Conservation (phyloP, 495 filamentous ascomycete species). For the Beverwykella pulmonaria region DNA sequence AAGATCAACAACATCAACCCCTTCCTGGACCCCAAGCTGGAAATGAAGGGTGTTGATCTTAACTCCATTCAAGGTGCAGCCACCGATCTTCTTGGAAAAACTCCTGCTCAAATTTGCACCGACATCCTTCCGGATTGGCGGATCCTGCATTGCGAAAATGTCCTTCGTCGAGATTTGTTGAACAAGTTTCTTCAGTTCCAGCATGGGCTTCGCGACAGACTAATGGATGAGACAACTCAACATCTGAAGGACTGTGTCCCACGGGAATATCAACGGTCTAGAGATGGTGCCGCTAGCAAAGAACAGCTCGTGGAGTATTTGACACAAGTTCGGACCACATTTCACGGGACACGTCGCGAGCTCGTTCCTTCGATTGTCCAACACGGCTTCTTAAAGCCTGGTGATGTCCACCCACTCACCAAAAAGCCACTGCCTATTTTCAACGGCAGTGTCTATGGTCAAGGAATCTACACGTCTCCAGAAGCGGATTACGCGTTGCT, state of each 20-base stretch:
- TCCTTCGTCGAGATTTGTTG: constrained; percentile 45
- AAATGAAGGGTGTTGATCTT: constrained; percentile 16
- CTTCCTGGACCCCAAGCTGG: constrained; percentile 11
- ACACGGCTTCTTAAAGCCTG: constrained; percentile 49
- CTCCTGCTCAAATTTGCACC: constrained; percentile 45
- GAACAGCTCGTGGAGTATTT: constrained; percentile 44
- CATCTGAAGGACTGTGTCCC: constrained; percentile 33
- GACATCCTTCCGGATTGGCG: constrained; percentile 41
- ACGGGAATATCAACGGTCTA: background rate
- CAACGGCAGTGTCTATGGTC: constrained; percentile 47
- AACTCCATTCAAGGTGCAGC: constrained; percentile 15
- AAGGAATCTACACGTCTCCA: constrained; percentile 48
- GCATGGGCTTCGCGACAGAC: constrained; percentile 37
- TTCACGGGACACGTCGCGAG: constrained; percentile 48
- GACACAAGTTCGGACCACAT: constrained; percentile 43
- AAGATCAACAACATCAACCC: constrained; percentile 17
- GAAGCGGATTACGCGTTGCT: constrained; percentile 42
- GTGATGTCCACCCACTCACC: constrained; percentile 35
- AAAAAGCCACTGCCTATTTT: constrained; percentile 32
- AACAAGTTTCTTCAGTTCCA: constrained; percentile 41
- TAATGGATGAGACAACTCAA: constrained; percentile 28
- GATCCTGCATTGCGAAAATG: constrained; percentile 50
- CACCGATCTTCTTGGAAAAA: constrained; percentile 39
- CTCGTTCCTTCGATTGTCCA: constrained; percentile 50
- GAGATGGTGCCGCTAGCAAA: constrained; percentile 27